Conservation (phyloP, 192 early-diverging fungal genomes). For the Funneliformis geosporum region DNA sequence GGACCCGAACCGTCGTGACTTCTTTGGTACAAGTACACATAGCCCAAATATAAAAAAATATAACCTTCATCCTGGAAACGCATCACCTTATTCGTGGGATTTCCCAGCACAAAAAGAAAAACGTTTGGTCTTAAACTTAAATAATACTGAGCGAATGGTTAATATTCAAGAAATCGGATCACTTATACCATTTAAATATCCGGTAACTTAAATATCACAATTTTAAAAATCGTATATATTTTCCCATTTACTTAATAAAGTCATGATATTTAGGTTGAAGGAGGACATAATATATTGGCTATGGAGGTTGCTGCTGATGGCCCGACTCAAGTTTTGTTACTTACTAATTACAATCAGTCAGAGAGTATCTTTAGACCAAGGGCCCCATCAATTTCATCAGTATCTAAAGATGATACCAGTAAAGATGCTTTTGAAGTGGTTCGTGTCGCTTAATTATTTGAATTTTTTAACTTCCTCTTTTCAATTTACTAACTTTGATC, state of each 20-base stretch:
- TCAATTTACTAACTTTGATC: background rate
- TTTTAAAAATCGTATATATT: background rate
- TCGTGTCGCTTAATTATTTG: background rate
- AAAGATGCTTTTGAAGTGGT: conserved; percentile 30
- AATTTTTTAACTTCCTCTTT: background rate
- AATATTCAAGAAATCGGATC: conserved; percentile 90
- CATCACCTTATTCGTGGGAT: conserved; percentile 90
- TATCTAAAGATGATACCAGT: background rate
- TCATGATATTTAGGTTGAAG: conserved; percentile 12
- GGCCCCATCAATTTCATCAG: conserved; percentile 30
- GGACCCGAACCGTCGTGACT: conserved; percentile 34
- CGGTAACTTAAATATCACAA: conserved; percentile 41
- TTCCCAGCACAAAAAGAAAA: conserved; percentile 74
- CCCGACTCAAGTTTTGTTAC: conserved; percentile 64
- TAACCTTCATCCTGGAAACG: conserved; percentile 51
- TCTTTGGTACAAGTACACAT: background rate
- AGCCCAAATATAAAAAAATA: conserved; percentile 48
- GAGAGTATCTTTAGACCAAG: conserved; percentile 63
- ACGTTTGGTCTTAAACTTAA: conserved; percentile 70
- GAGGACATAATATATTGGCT: conserved; percentile 52
- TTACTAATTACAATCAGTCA: conserved; percentile 67
- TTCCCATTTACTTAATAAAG: background rate
- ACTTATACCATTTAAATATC: conserved; percentile 81
- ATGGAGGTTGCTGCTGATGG: conserved; percentile 77
- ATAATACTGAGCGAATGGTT: conserved; percentile 75